Percentiles rank a stretch among this genome's conserved stretches.
Evolutionary conservation across 2,329 filamentous ascomycete species (phyloP).

Genomic region (Aspergillus sp.): DNA sequence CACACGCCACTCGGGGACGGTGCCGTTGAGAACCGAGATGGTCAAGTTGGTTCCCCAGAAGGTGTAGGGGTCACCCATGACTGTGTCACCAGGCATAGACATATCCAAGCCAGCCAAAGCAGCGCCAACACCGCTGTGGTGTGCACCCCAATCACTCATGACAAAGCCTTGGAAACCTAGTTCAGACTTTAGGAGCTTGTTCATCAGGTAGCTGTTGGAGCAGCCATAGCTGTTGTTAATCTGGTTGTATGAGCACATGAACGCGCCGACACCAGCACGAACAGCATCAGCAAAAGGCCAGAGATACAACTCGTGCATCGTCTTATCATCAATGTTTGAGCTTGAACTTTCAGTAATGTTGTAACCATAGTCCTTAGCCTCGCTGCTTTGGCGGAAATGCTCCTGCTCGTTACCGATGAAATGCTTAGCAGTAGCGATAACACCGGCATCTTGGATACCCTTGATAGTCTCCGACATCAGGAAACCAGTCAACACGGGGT

Average conservation of each 20-base stretch:
- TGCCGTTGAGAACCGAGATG: slow-evolving; percentile 81
- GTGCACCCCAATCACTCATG: slow-evolving; percentile 70
- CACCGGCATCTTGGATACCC: slow-evolving; percentile 76
- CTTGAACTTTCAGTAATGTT: slow-evolving; percentile 59
- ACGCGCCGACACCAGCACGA: slow-evolving; percentile 57
- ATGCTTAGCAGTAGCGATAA: slow-evolving; percentile 81
- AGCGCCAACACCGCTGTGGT: slow-evolving; percentile 64
- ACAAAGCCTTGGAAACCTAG: slow-evolving; percentile 72
- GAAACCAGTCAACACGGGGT: slow-evolving; percentile 70
- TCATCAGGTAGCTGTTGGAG: slow-evolving; percentile 57
- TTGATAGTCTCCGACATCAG: slow-evolving; percentile 68
- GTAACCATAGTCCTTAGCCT: slow-evolving; percentile 56
- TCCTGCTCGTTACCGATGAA: slow-evolving; percentile 71
- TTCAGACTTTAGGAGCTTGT: slow-evolving; percentile 62
- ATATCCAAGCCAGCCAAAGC: slow-evolving; percentile 71
- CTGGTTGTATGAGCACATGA: slow-evolving; percentile 73
- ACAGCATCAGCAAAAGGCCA: slow-evolving; percentile 68
- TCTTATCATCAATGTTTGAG: slow-evolving; percentile 60
- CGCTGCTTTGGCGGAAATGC: slow-evolving; percentile 60
- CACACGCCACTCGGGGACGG: slow-evolving; percentile 77
- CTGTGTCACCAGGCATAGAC: slow-evolving; percentile 79
- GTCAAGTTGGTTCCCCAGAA: slow-evolving; percentile 89
- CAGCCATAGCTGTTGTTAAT: slow-evolving; percentile 66
- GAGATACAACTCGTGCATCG: slow-evolving; percentile 60
- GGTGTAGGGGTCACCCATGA: slow-evolving; percentile 66